A percentile compares a stretch with the other conserved stretches of the same genome.
These are phyloP conservation scores for Dothideomycetes sp. DNA, from an alignment of 2,329 filamentous ascomycete species.

Conservation along the genomic window DNA sequence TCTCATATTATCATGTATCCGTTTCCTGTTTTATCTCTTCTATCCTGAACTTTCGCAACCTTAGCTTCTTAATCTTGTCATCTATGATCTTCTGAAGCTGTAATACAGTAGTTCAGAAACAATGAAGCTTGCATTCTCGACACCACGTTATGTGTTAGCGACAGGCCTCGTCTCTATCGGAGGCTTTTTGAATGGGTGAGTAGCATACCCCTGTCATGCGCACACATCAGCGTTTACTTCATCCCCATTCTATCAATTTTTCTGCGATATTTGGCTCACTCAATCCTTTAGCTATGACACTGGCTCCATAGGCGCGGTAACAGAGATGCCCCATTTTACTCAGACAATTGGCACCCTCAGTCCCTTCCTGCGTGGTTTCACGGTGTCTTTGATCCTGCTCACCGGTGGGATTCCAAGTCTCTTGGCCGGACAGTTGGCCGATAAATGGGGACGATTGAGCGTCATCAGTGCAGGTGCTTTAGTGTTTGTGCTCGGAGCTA, in stretches of 20 bases:
- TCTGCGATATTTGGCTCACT: background rate
- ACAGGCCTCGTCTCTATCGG: conserved; percentile 16
- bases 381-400: conserved; percentile 51
- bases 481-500: conserved; percentile 46
- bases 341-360: conserved; percentile 43
- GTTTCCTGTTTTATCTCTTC: no score
- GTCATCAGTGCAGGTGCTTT: conserved; percentile 42
- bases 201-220: background rate
- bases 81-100: no score
- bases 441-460: conserved; percentile 42
- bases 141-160: conserved; percentile 17
- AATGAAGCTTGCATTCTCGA: conserved; percentile 1
- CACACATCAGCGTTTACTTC: no score
- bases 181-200: conserved; percentile 18
- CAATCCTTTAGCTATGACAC: conserved; percentile 33
- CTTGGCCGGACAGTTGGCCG: conserved; percentile 49
- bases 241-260: no score
- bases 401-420: conserved; percentile 46
- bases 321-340: conserved; percentile 47
- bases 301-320: conserved; percentile 51
- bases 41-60: no score
- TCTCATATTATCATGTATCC: no score
- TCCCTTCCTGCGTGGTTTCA: conserved; percentile 46
- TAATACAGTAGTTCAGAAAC: no score
- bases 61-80: no score